phyloP scores from a whole-genome alignment of 768 basidiomycete genomes.

The Grammothele lineata region DNA sequence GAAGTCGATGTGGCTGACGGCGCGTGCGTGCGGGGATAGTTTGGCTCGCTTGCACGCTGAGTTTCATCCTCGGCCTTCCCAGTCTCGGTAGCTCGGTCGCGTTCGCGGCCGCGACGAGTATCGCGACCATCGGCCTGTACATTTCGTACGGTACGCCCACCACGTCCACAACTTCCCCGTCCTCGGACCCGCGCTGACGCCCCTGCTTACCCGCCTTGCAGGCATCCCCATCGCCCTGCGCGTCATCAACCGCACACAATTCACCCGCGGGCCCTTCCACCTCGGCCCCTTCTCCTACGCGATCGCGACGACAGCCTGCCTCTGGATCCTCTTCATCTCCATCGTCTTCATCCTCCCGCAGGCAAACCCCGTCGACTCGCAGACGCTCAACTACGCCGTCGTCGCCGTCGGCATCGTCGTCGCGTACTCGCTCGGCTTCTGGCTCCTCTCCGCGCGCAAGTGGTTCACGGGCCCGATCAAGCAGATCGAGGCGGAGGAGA shows the following conservation, averaged over 20 bases:
- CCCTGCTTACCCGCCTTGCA: not conserved
- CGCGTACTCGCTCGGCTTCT: conserved; percentile 59
- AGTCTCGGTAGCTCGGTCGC: conserved; percentile 72
- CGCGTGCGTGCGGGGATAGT: no score
- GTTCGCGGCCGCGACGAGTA: conserved; percentile 51
- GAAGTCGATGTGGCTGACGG: not conserved
- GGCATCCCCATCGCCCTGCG: conserved; percentile 69
- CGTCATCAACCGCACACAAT: conserved; percentile 53
- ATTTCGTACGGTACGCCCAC: conserved; percentile 58
- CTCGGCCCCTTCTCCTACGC: conserved; percentile 61
- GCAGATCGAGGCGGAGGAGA: conserved; percentile 48
- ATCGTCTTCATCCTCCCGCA: conserved; percentile 73
- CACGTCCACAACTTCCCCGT: no score
- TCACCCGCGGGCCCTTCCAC: conserved; percentile 69
- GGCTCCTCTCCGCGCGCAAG: conserved; percentile 65
- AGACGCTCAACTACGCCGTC: conserved; percentile 72
- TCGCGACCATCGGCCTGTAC: conserved; percentile 74
- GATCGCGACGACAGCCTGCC: conserved; percentile 49
- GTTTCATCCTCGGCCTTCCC: conserved; percentile 71
- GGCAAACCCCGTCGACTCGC: conserved; percentile 62
- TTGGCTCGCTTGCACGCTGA: conserved; percentile 74
- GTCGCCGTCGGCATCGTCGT: conserved; percentile 76
- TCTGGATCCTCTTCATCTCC: conserved; percentile 70
- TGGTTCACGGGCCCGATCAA: conserved; percentile 72
- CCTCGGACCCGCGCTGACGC: no score